Evolutionary conservation across 495 filamentous ascomycete genomes (phyloP), one percentile per base, ranked within the genome.

Genomic region (Rostrohypoxylon terebratum): DNA sequence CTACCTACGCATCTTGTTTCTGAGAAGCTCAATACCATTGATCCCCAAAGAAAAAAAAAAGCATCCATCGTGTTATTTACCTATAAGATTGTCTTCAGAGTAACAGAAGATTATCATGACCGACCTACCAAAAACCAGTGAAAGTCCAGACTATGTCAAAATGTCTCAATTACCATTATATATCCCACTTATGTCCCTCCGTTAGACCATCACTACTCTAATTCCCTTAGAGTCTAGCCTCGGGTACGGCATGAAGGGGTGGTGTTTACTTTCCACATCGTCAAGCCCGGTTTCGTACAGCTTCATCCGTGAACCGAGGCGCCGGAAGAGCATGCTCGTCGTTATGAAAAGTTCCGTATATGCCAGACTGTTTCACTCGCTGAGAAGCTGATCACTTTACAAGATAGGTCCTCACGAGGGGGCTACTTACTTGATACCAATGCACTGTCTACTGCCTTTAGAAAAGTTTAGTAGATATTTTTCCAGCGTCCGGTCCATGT

Each of bases 391-490:
- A 36, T 16, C 7, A 9, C 13, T 50, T 8, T 28, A 21, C 10
- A 2, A 28, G 48, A 31, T 51, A 31, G 16, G 16, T n/a, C 14
- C 34, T 45, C 9, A 18, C 36, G 25, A 4, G n/a, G 20, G 11
- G 33, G n/a, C 18, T 1, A 47, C 69, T 66, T 45, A 67, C 63
- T 71, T 64, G 13, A 67, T 71, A 20, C 68, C 68, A 23, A 66
- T 3, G n/a, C 68, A 71, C 34, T 55, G 45, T 33, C 68, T 64
- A 25, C 61, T 66, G 18, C 63, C 68, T 9, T 33, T 23, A 38
- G 62, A 66, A 13, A 71, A 71, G 0, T 54, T 23, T 28, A 71
- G 0, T 2, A 47, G 10, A 14, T 61, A 66, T 9, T 67, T 59
- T 16, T 71, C 68, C 1, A 60, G 44, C 28, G 40, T 44, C 7